Evolutionary conservation across 768 basidiomycete genomes (phyloP).

Genomic region (Leccinum pellstonianum): DNA sequence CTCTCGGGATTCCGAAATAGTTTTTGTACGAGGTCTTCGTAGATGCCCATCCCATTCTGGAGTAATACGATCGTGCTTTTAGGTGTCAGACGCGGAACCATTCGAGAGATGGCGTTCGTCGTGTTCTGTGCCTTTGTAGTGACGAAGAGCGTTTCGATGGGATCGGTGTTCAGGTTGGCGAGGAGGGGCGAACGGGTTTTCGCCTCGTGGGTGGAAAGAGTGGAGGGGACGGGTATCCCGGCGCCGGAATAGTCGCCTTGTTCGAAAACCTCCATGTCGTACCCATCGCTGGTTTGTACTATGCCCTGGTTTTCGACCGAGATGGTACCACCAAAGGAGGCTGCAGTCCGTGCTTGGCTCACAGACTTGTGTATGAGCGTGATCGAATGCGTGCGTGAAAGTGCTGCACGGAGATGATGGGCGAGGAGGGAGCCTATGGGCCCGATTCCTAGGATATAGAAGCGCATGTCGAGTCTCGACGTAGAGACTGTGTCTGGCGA

Average conservation of each 20-base stretch:
- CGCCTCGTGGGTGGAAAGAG: conserved; percentile 11
- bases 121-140: conserved; percentile 77
- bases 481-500: background rate
- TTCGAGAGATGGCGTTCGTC: conserved; percentile 49
- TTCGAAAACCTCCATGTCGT: conserved; percentile 50
- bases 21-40: conserved; percentile 66
- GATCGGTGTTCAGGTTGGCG: conserved; percentile 20
- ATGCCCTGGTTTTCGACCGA: conserved; percentile 52
- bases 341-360: conserved; percentile 36
- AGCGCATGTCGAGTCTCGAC: conserved; percentile 42
- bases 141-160: conserved; percentile 78
- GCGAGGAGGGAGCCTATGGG: conserved; percentile 82
- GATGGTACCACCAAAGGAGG: conserved; percentile 38
- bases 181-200: conserved; percentile 16
- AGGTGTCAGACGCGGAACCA: conserved; percentile 61
- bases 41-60: conserved; percentile 93
- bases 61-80: conserved; percentile 86
- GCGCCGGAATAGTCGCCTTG: conserved; percentile 22
- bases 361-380: conserved; percentile 66
- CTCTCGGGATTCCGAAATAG: conserved; percentile 70
- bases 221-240: conserved; percentile 19
- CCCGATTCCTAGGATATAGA: conserved; percentile 65
- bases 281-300: conserved; percentile 41
- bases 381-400: conserved; percentile 53
- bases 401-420: conserved; percentile 66